These are phyloP conservation scores for Phytophthora kernoviae DNA, from an alignment of 352 stramenopile genomes.

Conservation along the genomic window DNA sequence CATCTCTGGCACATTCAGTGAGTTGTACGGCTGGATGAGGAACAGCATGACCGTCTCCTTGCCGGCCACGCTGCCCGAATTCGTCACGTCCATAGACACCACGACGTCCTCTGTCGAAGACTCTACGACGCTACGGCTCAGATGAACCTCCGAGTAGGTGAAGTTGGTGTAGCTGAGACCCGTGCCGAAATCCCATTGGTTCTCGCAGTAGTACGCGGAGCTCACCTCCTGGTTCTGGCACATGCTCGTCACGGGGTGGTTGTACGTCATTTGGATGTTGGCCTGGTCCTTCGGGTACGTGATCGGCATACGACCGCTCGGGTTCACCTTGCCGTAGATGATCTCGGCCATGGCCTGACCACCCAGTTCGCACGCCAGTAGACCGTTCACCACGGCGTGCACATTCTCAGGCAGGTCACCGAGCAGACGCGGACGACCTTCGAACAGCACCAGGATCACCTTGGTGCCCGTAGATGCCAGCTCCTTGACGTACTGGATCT, in stretches of 20 bases:
- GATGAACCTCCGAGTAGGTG: constrained; percentile 43
- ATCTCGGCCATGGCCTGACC: constrained; percentile 31
- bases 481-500: constrained; percentile 26
- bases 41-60: constrained; percentile 31
- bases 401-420: constrained; percentile 46
- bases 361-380: constrained; percentile 22
- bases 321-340: constrained; percentile 33
- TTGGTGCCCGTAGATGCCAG: constrained; percentile 41
- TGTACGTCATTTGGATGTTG: constrained; percentile 68
- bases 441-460: constrained; percentile 71
- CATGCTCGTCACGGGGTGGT: constrained; percentile 50
- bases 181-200: constrained; percentile 80
- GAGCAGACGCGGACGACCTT: constrained; percentile 57
- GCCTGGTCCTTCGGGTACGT: constrained; percentile 69
- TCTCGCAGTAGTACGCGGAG: constrained; percentile 40
- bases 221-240: constrained; percentile 50
- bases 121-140: constrained; percentile 37
- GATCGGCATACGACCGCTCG: constrained; percentile 61
- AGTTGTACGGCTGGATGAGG: constrained; percentile 26
- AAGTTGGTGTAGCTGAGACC: constrained; percentile 81
- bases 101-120: constrained; percentile 14
- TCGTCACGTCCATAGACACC: constrained; percentile 52
- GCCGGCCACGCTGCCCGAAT: constrained; percentile 34
- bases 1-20: constrained; percentile 23
- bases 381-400: constrained; percentile 31